Evolutionary conservation across 768 basidiomycete genomes (phyloP), one percentile per base, ranked within the genome.

Genomic region (Amanita thiersii): DNA sequence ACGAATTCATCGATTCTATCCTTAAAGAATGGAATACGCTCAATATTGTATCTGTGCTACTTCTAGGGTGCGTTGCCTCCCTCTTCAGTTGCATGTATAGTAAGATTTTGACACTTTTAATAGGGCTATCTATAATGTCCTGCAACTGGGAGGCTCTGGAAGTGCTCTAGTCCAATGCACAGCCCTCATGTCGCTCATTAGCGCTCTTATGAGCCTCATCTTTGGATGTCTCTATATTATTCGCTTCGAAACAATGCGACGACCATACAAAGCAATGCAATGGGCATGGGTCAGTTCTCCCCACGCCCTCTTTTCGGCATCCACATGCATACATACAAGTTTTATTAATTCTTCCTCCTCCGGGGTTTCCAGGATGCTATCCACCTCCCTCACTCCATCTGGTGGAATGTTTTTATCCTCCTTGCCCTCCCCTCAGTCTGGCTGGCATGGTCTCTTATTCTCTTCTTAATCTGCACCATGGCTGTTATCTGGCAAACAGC

Each of bases 151-250:
- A 5, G 24, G 17, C 14, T 35, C 32, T 11, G 33, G 33, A 10
- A 37, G 21, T 20, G 12, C 12, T 20, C n/a, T 37, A 7, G 18
- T 37, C 4, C 35, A 20, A 37, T 37, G 23, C 32, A 35, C 36
- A 3, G 43, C 43, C 11, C 25, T 44, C 35, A 44, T 44, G 35
- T 44, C 36, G 7, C 43, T 44, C 4, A 38, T 44, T 14, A 19
- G 43, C 18, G 43, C 43, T 3, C 19, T 44, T 6, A 37, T 26
- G 43, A 44, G 43, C 18, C 26, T 44, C 7, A 18, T 28, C 2
- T 44, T 18, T n/a, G 43, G 43, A 3, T 44, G 43, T 28, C 3
- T 44, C 34, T 44, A 37, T 31, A 23, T 36, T 11, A 44, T 37
- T 10, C 25, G 35, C 3, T 44, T 44, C 15, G 34, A 28, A 29